These are phyloP conservation scores for Picea glauca DNA, from an alignment of 75 land plant genomes.

Conservation along the genomic window DNA sequence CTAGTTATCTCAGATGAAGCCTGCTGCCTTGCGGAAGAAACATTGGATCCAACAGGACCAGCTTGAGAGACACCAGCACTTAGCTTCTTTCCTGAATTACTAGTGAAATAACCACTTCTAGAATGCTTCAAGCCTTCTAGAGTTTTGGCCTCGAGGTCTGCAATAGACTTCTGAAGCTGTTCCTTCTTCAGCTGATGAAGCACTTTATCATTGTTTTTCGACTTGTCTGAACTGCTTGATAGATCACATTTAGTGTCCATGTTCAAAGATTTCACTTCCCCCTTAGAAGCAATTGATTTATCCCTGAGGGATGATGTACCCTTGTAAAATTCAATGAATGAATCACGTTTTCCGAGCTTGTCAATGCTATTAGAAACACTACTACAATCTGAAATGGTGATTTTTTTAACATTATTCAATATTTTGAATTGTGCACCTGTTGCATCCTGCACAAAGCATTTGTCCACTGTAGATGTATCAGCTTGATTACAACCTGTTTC, in stretches of 20 bases:
- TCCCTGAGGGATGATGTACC: constrained; percentile 2
- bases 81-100: not conserved
- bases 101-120: constrained; percentile 7
- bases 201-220: constrained; percentile 3
- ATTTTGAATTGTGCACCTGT: not conserved
- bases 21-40: not conserved
- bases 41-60: constrained; percentile 4
- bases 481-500: not conserved
- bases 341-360: constrained; percentile 5
- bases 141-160: constrained; percentile 22
- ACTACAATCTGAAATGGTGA: not conserved
- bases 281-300: not conserved
- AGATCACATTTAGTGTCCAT: not conserved
- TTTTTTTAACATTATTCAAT: not conserved
- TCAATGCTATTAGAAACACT: not conserved
- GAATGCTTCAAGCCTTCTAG: constrained; percentile 17
- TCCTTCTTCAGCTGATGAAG: constrained; percentile 18
- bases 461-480: constrained; percentile 4
- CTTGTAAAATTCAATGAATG: constrained; percentile 3
- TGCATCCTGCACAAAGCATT: not conserved
- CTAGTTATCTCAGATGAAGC: not conserved
- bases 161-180: constrained; percentile 22
- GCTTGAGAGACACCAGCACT: constrained; percentile 4
- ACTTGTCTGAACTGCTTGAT: constrained; percentile 1
- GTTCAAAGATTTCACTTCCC: constrained; percentile 4